Evolutionary conservation across 768 basidiomycete species (phyloP), one percentile per base, ranked within the genome.

Genomic region (Russula brevipes): DNA sequence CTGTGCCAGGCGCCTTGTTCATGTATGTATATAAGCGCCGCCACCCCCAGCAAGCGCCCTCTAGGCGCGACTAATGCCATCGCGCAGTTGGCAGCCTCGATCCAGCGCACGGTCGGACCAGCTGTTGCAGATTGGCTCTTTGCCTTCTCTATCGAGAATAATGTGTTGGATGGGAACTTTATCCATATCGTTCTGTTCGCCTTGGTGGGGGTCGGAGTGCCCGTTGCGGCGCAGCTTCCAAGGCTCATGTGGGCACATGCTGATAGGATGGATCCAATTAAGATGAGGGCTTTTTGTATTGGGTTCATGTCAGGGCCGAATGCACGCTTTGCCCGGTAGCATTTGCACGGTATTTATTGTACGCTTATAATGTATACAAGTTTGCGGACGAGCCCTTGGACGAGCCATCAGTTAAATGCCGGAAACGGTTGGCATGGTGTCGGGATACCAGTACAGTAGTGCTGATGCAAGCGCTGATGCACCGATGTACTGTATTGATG

Each of bases 61-160:
- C 78, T 89, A 5, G 88, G 88, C 14, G 81, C 86, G 1, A 86
- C 84, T 16, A 88, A 88, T 64, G 88, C 88, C 58, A 39, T 75
- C 24, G 70, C 71, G 14, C 73, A 80, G 78, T 68, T 72, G 56
- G 56, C 69, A 38, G 71, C 72, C 42, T 76, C 76, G 30, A 67
- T 77, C 61, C 73, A 73, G 71, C 76, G 78, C 44, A 59, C 75
- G 30, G 61, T 81, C 57, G 87, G 86, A 19, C 85, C 85, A 5
- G 81, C 81, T 17, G 68, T 76, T 3, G 77, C 85, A 3, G 84
- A 81, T 63, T 85, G 86, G 53, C 76, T 87, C 53, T 89, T 85
- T 74, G 84, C 87, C 30, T 70, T 87, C 44, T 86, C 86, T 0
- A 81, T 84, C 49, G 33, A 59, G 45, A 69, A 71, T 59, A 70